These are phyloP conservation scores for Lactarius pseudohatsudake DNA, from an alignment of 768 basidiomycete genomes.

Conservation along the genomic window DNA sequence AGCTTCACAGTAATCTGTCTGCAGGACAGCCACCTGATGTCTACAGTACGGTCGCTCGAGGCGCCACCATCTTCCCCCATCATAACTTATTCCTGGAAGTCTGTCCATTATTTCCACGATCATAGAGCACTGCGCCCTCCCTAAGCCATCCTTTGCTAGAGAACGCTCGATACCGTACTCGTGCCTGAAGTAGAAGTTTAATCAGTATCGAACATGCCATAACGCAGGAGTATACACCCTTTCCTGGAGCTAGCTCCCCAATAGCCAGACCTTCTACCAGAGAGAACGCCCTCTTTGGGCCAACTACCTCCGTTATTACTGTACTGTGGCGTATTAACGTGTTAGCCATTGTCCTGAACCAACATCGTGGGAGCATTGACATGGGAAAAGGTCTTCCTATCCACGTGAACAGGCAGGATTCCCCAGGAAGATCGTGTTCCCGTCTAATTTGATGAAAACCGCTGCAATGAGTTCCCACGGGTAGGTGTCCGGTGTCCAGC, in stretches of 20 bases:
- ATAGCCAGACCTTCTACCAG: background rate
- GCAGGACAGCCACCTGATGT: background rate
- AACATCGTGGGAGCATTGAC: background rate
- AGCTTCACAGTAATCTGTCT: background rate
- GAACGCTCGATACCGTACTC: background rate
- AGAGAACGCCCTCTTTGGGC: background rate
- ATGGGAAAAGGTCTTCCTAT: background rate
- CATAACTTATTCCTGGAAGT: background rate
- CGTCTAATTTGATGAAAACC: too few relatives aligned
- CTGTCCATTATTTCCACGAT: background rate
- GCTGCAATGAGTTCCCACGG: too few relatives aligned
- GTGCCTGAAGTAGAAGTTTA: too few relatives aligned
- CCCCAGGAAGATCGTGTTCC: too few relatives aligned
- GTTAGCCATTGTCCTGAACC: background rate
- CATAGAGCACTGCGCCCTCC: background rate
- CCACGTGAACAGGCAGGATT: too few relatives aligned
- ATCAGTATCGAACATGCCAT: too few relatives aligned
- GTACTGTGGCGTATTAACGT: background rate
- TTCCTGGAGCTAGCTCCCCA: too few relatives aligned
- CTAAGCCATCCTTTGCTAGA: background rate
- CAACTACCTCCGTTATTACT: background rate
- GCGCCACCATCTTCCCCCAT: background rate
- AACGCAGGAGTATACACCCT: too few relatives aligned
- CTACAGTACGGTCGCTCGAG: background rate
- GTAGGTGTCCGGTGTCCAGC: too few relatives aligned